Percentiles rank a stretch among this genome's conserved stretches.
These are phyloP conservation scores for Fomitopsis serialis DNA, from an alignment of 768 basidiomycete genomes.

Conservation along the genomic window DNA sequence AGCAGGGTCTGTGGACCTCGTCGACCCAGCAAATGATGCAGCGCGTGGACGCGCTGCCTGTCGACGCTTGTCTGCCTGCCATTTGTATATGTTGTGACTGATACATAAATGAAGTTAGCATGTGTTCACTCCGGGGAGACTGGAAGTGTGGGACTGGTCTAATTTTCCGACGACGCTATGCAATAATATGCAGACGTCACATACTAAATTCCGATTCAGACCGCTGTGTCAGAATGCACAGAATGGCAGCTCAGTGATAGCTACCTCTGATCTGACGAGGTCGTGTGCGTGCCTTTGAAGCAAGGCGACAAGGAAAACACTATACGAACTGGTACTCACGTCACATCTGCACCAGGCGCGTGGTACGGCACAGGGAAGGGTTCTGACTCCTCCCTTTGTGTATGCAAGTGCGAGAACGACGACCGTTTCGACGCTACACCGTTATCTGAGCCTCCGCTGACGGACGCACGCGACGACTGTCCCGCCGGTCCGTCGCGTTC, in stretches of 20 bases:
- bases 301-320: background rate
- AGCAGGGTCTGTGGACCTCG: constrained; percentile 56
- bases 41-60: constrained; percentile 57
- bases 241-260: no score
- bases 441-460: constrained; percentile 24
- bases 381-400: constrained; percentile 48
- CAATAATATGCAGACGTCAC: no score
- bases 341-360: constrained; percentile 85
- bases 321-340: constrained; percentile 48
- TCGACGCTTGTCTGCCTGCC: constrained; percentile 73
- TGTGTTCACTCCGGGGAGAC: no score
- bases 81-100: constrained; percentile 95
- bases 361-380: constrained; percentile 86
- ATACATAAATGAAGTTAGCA: background rate
- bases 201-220: no score
- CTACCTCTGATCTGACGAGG: background rate
- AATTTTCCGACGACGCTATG: no score
- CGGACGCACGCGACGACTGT: constrained; percentile 16
- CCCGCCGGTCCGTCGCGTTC: constrained; percentile 37
- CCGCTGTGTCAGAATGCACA: no score
- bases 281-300: background rate
- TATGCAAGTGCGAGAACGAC: constrained; percentile 19
- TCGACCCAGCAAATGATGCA: constrained; percentile 62
- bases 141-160: no score
- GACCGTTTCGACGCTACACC: constrained; percentile 24